Percentiles rank a stretch among this genome's conserved stretches.
Evolutionary conservation across 805 yeast genomes (phyloP).

Genomic region (Blastobotrys muscicola): DNA sequence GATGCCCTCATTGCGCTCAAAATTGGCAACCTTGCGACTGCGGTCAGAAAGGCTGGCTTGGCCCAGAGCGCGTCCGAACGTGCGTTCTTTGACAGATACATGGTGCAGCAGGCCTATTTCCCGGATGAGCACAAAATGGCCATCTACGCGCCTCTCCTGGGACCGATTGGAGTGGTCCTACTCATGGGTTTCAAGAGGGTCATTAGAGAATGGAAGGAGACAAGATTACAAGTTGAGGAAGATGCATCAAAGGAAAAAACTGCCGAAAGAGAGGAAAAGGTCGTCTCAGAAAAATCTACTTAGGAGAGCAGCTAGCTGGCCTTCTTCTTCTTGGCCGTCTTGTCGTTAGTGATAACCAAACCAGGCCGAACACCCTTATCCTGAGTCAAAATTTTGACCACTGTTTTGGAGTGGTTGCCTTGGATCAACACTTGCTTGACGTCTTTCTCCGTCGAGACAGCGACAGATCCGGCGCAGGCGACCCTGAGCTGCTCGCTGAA

Average conservation of each 20-base stretch:
- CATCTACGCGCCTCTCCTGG: slow-evolving; percentile 80
- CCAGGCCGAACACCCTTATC: slow-evolving; percentile 53
- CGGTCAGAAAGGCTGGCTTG: slow-evolving; percentile 35
- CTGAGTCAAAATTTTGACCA: slow-evolving; percentile 44
- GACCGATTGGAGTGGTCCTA: slow-evolving; percentile 68
- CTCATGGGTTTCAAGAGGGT: slow-evolving; percentile 24
- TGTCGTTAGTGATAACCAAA: slow-evolving; percentile 47
- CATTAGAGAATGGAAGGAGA: slow-evolving; percentile 17
- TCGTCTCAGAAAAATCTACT: neutral
- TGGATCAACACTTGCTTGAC: slow-evolving; percentile 73
- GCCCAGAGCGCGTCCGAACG: slow-evolving; percentile 53
- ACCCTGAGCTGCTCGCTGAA: slow-evolving; percentile 62
- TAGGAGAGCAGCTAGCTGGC: neutral
- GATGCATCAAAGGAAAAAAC: neutral
- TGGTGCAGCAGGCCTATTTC: slow-evolving; percentile 91
- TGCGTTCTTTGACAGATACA: slow-evolving; percentile 88
- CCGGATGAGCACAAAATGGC: slow-evolving; percentile 96
- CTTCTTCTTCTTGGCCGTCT: slow-evolving; percentile 5
- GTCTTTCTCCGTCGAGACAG: slow-evolving; percentile 37
- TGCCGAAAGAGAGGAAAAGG: neutral
- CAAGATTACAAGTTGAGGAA: neutral
- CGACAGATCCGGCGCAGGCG: slow-evolving; percentile 83
- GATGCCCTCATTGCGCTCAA: slow-evolving; percentile 29
- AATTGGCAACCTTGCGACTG: slow-evolving; percentile 29
- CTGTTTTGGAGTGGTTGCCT: slow-evolving; percentile 70